phyloP scores from a whole-genome alignment of 345 rosid species.

The Linum lewisii region DNA sequence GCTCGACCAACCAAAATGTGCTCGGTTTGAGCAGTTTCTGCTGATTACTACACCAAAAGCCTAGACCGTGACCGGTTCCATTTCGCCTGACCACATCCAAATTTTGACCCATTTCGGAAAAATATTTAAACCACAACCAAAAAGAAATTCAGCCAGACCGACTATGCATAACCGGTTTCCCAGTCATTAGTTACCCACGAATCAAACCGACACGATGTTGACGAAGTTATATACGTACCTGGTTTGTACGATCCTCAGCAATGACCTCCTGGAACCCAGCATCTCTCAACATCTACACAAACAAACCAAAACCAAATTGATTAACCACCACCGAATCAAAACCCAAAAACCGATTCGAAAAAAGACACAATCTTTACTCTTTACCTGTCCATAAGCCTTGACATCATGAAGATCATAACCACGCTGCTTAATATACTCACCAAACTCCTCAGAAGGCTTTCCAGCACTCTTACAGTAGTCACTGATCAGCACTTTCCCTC shows the following conservation, averaged over 20 bases:
- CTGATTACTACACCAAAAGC: too few species aligned
- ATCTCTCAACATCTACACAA: conserved; percentile 61
- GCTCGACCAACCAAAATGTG: too few species aligned
- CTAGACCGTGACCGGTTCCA: too few species aligned
- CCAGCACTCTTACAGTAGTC: conserved; percentile 77
- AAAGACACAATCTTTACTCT: not conserved
- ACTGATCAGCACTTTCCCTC: conserved; percentile 87
- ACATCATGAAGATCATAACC: conserved; percentile 93
- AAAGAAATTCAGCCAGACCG: too few species aligned
- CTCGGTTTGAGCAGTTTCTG: too few species aligned
- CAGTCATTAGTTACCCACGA: too few species aligned
- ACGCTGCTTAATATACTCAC: conserved; percentile 65
- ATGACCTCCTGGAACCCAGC: conserved; percentile 73
- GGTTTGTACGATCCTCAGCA: conserved; percentile 80
- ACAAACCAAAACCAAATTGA: not conserved
- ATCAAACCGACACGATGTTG: not conserved
- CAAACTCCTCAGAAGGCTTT: conserved; percentile 57
- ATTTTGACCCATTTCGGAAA: too few species aligned
- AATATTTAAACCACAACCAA: too few species aligned
- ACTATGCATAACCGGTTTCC: too few species aligned
- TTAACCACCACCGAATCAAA: not conserved
- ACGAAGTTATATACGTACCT: conserved; percentile 27
- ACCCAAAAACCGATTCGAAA: not conserved
- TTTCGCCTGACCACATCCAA: too few species aligned
- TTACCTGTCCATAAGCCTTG: conserved; percentile 80